Evolutionary conservation across 495 filamentous ascomycete genomes (phyloP).

Genomic region (Penicilliopsis zonata): DNA sequence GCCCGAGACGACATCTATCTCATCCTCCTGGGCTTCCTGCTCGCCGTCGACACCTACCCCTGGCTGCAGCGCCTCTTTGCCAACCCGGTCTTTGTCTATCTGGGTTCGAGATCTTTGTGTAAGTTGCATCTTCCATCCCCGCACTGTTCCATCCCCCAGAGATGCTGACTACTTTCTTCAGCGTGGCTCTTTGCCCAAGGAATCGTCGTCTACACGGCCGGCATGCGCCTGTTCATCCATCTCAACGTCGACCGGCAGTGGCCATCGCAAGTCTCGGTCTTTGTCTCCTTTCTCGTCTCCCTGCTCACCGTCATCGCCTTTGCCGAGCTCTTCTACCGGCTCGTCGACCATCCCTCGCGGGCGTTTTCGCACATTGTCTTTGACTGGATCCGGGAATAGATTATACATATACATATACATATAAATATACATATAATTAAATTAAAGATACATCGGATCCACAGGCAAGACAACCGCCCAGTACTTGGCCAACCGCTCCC

Average conservation of each 20-base stretch:
- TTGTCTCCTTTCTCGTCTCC: conserved; percentile 3
- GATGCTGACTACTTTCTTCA: not conserved
- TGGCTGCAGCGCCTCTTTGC: conserved; percentile 13
- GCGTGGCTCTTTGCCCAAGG: conserved; percentile 3
- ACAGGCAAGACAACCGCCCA: too few species aligned
- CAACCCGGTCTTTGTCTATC: conserved; percentile 4
- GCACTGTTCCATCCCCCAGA: too few species aligned
- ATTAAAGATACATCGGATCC: too few species aligned
- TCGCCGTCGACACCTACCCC: conserved; percentile 16
- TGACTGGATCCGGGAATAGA: too few species aligned
- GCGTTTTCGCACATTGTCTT: conserved; percentile 2
- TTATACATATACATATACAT: too few species aligned
- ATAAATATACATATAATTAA: too few species aligned
- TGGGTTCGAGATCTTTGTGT: conserved; percentile 3
- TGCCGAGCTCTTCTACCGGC: conserved; percentile 4
- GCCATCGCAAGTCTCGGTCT: not conserved
- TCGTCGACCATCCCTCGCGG: conserved; percentile 1
- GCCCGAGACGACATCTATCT: conserved; percentile 22
- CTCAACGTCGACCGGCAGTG: not conserved
- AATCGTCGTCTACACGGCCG: conserved; percentile 2
- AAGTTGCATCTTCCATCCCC: too few species aligned
- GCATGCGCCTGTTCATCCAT: conserved; percentile 2
- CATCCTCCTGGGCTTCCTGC: conserved; percentile 16
- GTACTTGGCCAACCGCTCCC: too few species aligned
- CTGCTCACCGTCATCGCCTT: conserved; percentile 1